These are phyloP conservation scores for Eucalyptus coolabah DNA, from an alignment of 345 rosid species.

Conservation along the genomic window DNA sequence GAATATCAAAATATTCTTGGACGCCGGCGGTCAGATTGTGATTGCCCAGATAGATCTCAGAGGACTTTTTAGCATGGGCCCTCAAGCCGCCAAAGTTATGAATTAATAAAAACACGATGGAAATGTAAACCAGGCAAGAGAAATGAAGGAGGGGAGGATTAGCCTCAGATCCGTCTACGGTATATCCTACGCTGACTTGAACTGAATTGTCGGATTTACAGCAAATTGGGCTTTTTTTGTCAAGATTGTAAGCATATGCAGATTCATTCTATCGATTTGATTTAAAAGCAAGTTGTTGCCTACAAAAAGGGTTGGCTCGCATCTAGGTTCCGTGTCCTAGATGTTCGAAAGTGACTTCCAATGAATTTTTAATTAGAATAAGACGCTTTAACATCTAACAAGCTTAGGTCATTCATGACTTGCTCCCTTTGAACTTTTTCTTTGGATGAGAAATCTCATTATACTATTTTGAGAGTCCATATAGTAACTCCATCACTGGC, in stretches of 20 bases:
- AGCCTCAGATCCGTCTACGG: neutral
- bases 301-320: neutral
- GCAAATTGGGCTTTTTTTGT: neutral
- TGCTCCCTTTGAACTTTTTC: neutral
- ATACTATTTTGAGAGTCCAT: neutral
- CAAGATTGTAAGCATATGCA: neutral
- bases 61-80: neutral
- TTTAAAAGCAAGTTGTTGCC: neutral
- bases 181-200: neutral
- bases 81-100: neutral
- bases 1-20: neutral
- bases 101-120: neutral
- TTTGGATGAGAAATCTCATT: neutral
- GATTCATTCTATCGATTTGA: neutral
- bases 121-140: neutral
- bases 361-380: neutral
- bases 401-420: neutral
- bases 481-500: neutral
- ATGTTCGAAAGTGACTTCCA: neutral
- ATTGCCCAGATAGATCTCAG: neutral
- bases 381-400: neutral
- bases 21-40: neutral
- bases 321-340: neutral
- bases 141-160: neutral
- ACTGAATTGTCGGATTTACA: neutral